These are phyloP conservation scores for Zhuliangozyma blackwelliae DNA, from an alignment of 1,139 yeast genomes.

Conservation along the genomic window DNA sequence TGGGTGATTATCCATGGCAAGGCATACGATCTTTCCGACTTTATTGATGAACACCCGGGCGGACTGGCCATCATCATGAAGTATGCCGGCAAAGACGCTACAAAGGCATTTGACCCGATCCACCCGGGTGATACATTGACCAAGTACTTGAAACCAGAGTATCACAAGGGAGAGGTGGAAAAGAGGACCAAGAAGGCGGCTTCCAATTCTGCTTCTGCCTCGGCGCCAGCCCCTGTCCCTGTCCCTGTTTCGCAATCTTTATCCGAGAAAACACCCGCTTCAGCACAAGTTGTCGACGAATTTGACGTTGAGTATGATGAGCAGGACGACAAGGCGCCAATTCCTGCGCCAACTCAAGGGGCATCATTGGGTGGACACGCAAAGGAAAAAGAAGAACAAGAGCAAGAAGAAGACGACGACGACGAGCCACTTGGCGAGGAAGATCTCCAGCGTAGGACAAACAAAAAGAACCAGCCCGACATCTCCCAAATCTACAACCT, in stretches of 20 bases:
- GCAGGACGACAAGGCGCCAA: slow-evolving; percentile 32
- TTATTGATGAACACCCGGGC: slow-evolving; percentile 51
- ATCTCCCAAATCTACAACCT: slow-evolving; percentile 63
- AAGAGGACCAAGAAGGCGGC: slow-evolving; percentile 12
- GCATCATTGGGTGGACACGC: background rate
- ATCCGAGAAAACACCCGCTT: background rate
- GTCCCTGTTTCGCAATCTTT: background rate
- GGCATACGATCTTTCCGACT: slow-evolving; percentile 49
- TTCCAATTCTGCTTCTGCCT: slow-evolving; percentile 2
- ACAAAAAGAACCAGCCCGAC: slow-evolving; percentile 50
- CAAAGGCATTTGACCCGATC: slow-evolving; percentile 63
- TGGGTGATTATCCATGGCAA: slow-evolving; percentile 54
- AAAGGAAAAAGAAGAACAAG: slow-evolving; percentile 12
- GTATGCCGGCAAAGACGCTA: slow-evolving; percentile 58
- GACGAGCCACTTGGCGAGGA: slow-evolving; percentile 31
- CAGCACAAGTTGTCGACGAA: slow-evolving; percentile 30
- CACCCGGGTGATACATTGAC: slow-evolving; percentile 79
- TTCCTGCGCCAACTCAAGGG: slow-evolving; percentile 10
- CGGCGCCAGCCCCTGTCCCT: background rate
- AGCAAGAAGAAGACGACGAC: slow-evolving; percentile 25
- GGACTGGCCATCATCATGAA: slow-evolving; percentile 49
- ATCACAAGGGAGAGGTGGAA: slow-evolving; percentile 32
- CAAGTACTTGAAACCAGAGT: slow-evolving; percentile 32
- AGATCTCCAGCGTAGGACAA: slow-evolving; percentile 24
- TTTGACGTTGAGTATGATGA: slow-evolving; percentile 47